Base-by-base conservation (phyloP, 164 flowering plant genomes). In the Warburgia ugandensis region DNA sequence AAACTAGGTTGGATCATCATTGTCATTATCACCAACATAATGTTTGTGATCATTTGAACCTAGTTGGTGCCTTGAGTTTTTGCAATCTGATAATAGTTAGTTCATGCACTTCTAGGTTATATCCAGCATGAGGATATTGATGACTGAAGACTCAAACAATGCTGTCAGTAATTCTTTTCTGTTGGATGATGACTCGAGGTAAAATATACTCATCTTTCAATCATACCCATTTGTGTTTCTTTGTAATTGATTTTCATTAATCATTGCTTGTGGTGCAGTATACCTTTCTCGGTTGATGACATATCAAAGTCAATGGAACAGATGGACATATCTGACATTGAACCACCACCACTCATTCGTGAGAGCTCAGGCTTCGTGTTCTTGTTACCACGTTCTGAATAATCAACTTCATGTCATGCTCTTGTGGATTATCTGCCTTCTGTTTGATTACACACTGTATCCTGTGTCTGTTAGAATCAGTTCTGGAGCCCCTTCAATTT, bases 241-340 rank as follows among this genome's bases (percentile, higher is more conserved):
- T 38, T 27, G 12, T 31, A 50, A 5, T 50, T 49, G 12, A 19
- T 30, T 12, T 10, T 53, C 38, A 39, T 12, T 14, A 27, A 10
- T 12, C 20, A 14, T 22, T 29, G 35, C 3, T 59, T 4, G 16
- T 57, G 10, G 14, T 71, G 79, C 95, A 91, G 98, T 78, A 87
- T 91, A 62, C 96, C 96, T 4, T 91, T 91, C 61, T 85, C 94
- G 25, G 95, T 85, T 26, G 95, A 87, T 66, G 98, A 91, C 58
- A 57, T 91, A 54, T 87, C 98, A 28, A 91, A 91, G 77, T 87
- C 98, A n/a, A 85, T 83, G 86, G 90, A 81, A 55, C 84, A 79
- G 68, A 77, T 91, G 33, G 87, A 78, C 65, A 77, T 88, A 26
- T 54, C 81, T 0, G 96, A 91, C 58, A 63, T 87, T 5, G 96